Base-by-base conservation (phyloP, 768 basidiomycete genomes). In the Tricholoma sp. region DNA sequence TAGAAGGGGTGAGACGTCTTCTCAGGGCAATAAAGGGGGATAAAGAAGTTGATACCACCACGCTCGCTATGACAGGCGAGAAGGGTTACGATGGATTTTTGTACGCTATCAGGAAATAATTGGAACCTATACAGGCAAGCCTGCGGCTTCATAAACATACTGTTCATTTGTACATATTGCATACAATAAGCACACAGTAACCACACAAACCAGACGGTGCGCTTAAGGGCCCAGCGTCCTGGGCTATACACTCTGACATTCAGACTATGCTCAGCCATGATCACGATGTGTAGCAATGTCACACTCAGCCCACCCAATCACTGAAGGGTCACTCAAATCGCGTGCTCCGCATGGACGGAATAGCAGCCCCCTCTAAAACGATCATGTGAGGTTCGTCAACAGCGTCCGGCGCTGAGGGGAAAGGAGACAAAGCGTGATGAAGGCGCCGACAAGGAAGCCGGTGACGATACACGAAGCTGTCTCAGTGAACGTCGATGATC, bases 391-490 rank as follows among this genome's bases (percentile, higher is more conserved):
- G 58, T 67, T 59, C 33, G 76, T 70, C 60, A 66, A 49, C 34
- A 82, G 71, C 29, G 78, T 76, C 54, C 80, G 72, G 55, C 76
- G 71, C 59, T 79, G 80, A 34, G 72, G 72, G 28, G 76, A 76
- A 55, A 81, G 60, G 57, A 81, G 66, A 50, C 75, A 82, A 31
- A 84, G 69, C 17, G 83, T 77, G 61, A 83, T 72, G 60, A 82
- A 79, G 24, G 82, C 76, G 42, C 83, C 83, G 47, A 83, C 68
- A 50, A 88, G 70, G 62, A 88, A 81, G 36, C 85, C 86, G 18
- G 84, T 72, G 24, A 75, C 71, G 15, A 76, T 57, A 55, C 70
- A 73, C 10, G 72, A 72, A 3, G 75, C 71, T 4, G 70, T 72
- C 41, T 76, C 74, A 5, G 63, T 60, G 17, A 71, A 61, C 18